Conservation (phyloP, 768 basidiomycete species). For the Lyophyllum atratum region DNA sequence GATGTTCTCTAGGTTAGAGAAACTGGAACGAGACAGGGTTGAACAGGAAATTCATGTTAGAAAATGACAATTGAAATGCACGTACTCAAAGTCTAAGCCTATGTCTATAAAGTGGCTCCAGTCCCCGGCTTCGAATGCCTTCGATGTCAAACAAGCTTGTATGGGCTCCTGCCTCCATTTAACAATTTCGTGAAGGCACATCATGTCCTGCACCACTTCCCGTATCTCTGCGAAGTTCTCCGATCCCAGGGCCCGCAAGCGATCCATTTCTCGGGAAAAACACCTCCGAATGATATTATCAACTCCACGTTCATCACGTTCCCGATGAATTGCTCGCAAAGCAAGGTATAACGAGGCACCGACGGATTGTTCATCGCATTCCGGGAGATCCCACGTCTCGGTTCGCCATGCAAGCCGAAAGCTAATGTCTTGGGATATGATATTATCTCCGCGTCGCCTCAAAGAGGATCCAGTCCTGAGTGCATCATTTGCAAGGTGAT, state of each 20-base stretch:
- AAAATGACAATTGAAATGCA: constrained; percentile 9
- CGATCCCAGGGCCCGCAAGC: constrained; percentile 64
- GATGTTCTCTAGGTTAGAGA: constrained; percentile 72
- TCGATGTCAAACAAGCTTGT: constrained; percentile 35
- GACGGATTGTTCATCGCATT: constrained; percentile 46
- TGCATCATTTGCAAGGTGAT: constrained; percentile 78
- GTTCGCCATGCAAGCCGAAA: constrained; percentile 94
- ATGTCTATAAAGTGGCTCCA: constrained; percentile 50
- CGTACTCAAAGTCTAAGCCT: constrained; percentile 68
- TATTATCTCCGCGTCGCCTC: constrained; percentile 23
- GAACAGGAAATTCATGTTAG: neutral
- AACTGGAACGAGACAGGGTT: constrained; percentile 38
- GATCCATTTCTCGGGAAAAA: constrained; percentile 61
- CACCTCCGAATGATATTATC: constrained; percentile 50
- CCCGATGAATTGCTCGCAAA: constrained; percentile 80
- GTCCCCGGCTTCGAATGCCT: constrained; percentile 30
- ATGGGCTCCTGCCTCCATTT: constrained; percentile 52
- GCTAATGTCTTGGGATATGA: constrained; percentile 48
- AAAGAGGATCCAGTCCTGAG: constrained; percentile 46
- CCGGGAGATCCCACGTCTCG: constrained; percentile 92
- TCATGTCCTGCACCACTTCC: constrained; percentile 65
- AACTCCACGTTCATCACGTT: constrained; percentile 56
- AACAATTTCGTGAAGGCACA: constrained; percentile 79
- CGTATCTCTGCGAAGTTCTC: constrained; percentile 83
- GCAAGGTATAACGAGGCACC: constrained; percentile 74